A percentile compares a stretch with the other conserved stretches of the same genome.
phyloP scores from a whole-genome alignment of 805 yeast species.

The Pichia pseudocactophila region DNA sequence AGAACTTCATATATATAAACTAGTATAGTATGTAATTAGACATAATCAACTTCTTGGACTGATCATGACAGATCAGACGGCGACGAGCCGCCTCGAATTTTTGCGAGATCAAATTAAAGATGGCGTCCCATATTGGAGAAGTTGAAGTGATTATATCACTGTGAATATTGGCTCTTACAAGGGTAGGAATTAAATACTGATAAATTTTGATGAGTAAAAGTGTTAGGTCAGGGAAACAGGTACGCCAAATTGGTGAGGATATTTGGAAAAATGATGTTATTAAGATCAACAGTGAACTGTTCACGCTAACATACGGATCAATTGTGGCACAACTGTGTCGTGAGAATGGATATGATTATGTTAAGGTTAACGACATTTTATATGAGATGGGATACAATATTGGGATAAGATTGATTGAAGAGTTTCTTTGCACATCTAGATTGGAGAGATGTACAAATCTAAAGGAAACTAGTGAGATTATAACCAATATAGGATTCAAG shows the following conservation, averaged over 20 bases:
- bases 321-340: conserved; percentile 85
- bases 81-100: background rate
- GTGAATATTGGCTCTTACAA: no score
- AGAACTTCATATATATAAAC: background rate
- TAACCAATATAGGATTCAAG: conserved; percentile 83
- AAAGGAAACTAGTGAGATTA: conserved; percentile 79
- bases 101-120: no score
- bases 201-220: conserved; percentile 2
- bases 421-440: conserved; percentile 83
- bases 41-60: no score
- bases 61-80: no score
- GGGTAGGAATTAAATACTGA: no score
- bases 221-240: conserved; percentile 2
- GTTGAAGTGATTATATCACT: no score
- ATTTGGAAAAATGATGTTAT: conserved; percentile 85
- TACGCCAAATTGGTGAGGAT: conserved; percentile 59
- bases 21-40: no score
- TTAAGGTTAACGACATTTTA: conserved; percentile 71
- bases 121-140: no score
- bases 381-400: conserved; percentile 94
- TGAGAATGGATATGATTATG: conserved; percentile 69
- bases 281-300: conserved; percentile 85
- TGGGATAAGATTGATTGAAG: conserved; percentile 86
- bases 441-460: conserved; percentile 71
- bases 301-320: conserved; percentile 92